Evolutionary conservation across 169 alveolate genomes (phyloP), one percentile per base, ranked within the genome.

Genomic region (Plasmodium gonderi): DNA sequence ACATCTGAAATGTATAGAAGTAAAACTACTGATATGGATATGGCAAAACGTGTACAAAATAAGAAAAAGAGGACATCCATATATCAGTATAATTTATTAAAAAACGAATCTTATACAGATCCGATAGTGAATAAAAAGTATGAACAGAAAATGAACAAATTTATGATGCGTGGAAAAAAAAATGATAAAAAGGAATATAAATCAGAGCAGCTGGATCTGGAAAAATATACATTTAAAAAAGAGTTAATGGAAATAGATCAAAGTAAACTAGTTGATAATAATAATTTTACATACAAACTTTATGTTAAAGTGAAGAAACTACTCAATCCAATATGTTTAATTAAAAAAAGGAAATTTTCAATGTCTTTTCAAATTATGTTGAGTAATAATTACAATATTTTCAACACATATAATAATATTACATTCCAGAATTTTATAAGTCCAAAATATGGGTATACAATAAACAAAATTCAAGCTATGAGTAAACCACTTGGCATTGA

Each of bases 391-490:
- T 44, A 76, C 33, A 47, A 67, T n/a, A n/a, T n/a, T n/a, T n/a
- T n/a, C n/a, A n/a, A n/a, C n/a, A n/a, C 6, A 23, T 87, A 26
- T 31, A 87, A 36, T 38, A 76, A 67, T 42, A 67, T 60, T 79
- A 77, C 20, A 31, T 87, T 76, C 45, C 93, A 82, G 11, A 68
- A 51, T 36, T 17, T 75, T 1, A 23, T 76, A 40, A 54, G 47
- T 45, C 68, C 78, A 23, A 44, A 77, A 76, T 44, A 87, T n/a
- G 45, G 79, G 8, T 60, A 38, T 40, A 64, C 68, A 2, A 54
- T 87, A 38, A 87, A 87, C 36, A 87, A 76, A 29, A 77, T 87
- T 40, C 93, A 87, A 65, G 90, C 87, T 44, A 44, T 29, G 49
- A 87, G 80, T 20, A 26, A 20, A 6, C 65, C 79, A 40, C 45